Conservation (phyloP, 805 yeast genomes). For the Ogataea saltuana region DNA sequence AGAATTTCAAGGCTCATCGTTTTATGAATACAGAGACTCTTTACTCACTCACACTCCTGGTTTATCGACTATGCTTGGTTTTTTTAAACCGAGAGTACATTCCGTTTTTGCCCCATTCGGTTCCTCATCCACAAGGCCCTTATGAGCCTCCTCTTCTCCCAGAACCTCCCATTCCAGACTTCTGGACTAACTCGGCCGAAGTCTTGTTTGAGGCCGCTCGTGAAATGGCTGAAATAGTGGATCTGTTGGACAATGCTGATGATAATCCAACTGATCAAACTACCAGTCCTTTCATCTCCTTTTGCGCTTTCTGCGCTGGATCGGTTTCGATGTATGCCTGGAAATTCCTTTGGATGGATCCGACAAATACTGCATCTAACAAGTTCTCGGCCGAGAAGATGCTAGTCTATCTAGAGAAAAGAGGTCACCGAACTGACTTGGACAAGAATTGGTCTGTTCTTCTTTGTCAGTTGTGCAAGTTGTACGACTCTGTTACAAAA, state of each 20-base stretch:
- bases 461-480: constrained; percentile 4
- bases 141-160: constrained; percentile 12
- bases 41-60: constrained; percentile 1
- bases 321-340: constrained; percentile 10
- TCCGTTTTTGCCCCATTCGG: constrained; percentile 15
- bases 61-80: constrained; percentile 7
- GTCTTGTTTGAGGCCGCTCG: constrained; percentile 8
- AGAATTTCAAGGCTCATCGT: constrained; percentile 4
- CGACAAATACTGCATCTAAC: neutral
- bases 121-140: constrained; percentile 12
- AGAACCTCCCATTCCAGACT: constrained; percentile 7
- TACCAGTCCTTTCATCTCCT: constrained; percentile 11
- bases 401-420: constrained; percentile 3
- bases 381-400: constrained; percentile 2
- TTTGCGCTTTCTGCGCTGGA: constrained; percentile 9
- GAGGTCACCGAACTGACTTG: constrained; percentile 1
- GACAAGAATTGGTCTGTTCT: constrained; percentile 9
- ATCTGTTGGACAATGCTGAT: constrained; percentile 1
- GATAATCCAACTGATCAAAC: constrained; percentile 3
- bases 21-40: constrained; percentile 5
- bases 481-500: constrained; percentile 10
- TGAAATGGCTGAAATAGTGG: constrained; percentile 9
- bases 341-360: constrained; percentile 16
- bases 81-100: constrained; percentile 13
- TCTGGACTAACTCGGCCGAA: constrained; percentile 2